Base-by-base conservation (phyloP, 2,329 filamentous ascomycete genomes). In the Dactylellina cionopaga region DNA sequence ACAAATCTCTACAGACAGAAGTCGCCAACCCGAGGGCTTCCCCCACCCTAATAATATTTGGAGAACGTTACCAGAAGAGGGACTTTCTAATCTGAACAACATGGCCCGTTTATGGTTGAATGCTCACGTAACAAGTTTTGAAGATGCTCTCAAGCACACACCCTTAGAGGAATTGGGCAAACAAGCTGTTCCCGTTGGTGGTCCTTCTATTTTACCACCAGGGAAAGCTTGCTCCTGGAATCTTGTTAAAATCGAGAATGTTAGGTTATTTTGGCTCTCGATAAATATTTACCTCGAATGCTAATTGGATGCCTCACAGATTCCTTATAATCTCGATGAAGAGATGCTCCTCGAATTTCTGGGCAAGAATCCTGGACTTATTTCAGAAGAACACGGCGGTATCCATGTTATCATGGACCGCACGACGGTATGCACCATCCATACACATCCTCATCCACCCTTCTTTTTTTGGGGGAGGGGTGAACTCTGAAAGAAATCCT, bases 391-490 rank as follows among this genome's bases (percentile, higher is more conserved):
- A 1, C 76, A 80, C 7, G 81, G 85, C 4, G 75, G 75, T 0
- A 81, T 89, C 5, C 87, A 88, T 69, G 87, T 88, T 74, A 86
- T 88, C 75, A 88, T 88, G 86, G 87, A 88, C 60, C 83, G 86
- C 43, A 76, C 76, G 47, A 77, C 76, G 11, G 76, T 77, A 58
- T 7, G 43, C 13, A 6, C 9, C 27, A 10, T 37, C 6, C 51
- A 72, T 62, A 55, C 25, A 35, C 24, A 33, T 35, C 25, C n/a
- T 33, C 44, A 43, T 15, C 39, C 56, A 6, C 3, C 55, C 27
- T 35, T 9, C 19, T 3, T 33, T 49, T 44, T 27, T 35, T 46
- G 6, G 19, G 6, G n/a, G 19, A 6, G 9, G n/a, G 6, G 6
- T 10, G 10, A 41, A 56, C 13, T 4, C 6, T 46, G 33, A 7